Conservation (phyloP, 73 alveolate species). For the Paramecium biaurelia region DNA sequence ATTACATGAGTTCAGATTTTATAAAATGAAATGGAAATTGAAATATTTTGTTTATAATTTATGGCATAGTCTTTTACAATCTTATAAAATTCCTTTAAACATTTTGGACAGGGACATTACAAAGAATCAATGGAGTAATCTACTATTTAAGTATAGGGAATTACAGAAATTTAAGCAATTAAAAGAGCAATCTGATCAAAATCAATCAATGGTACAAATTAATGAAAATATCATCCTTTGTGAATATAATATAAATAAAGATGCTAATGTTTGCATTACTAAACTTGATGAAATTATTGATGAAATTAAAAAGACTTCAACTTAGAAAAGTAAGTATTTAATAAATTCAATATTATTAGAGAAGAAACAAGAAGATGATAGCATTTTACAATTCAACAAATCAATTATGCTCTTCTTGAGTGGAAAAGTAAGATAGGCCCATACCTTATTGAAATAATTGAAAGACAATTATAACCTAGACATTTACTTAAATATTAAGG, state of each 20-base stretch:
- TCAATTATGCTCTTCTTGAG: neutral
- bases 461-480: neutral
- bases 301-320: neutral
- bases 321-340: neutral
- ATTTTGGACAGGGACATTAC: neutral
- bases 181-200: slow-evolving; percentile 37
- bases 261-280: neutral
- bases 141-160: neutral
- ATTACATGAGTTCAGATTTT: neutral
- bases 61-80: slow-evolving; percentile 31
- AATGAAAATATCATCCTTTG: slow-evolving; percentile 33
- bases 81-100: slow-evolving; percentile 1
- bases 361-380: slow-evolving; percentile 28
- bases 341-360: neutral
- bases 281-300: slow-evolving; percentile 34
- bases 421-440: neutral
- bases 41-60: slow-evolving; percentile 4
- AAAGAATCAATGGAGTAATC: slow-evolving; percentile 40
- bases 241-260: neutral
- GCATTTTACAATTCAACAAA: neutral
- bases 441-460: neutral
- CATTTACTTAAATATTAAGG: neutral
- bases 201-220: slow-evolving; percentile 10
- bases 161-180: slow-evolving; percentile 10
- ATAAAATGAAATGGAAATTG: neutral